These are phyloP conservation scores for Calocybe gangraenosa DNA, from an alignment of 768 basidiomycete genomes.

Conservation along the genomic window DNA sequence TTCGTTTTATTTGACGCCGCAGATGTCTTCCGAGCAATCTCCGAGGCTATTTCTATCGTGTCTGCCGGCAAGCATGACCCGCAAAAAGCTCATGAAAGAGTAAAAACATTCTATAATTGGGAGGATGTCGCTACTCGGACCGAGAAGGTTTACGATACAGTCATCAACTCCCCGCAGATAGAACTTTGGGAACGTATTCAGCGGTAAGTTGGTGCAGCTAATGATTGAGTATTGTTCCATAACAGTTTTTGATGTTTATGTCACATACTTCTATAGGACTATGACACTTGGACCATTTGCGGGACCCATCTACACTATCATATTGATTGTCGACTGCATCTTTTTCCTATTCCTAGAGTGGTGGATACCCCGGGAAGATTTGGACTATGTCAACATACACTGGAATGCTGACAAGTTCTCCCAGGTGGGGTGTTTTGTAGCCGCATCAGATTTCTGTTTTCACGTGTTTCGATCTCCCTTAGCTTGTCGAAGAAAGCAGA, in stretches of 20 bases:
- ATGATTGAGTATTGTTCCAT: not conserved
- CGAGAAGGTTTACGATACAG: slow-evolving; percentile 75
- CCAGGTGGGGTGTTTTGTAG: slow-evolving; percentile 22
- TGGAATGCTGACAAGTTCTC: slow-evolving; percentile 50
- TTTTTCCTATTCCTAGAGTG: slow-evolving; percentile 85
- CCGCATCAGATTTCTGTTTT: not conserved
- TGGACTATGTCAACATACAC: slow-evolving; percentile 68
- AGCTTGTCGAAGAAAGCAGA: slow-evolving; percentile 6
- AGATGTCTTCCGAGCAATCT: slow-evolving; percentile 86
- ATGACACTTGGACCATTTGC: slow-evolving; percentile 75
- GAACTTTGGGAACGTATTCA: slow-evolving; percentile 77
- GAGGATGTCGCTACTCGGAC: slow-evolving; percentile 71
- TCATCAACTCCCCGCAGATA: slow-evolving; percentile 54
- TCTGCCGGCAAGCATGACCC: slow-evolving; percentile 70
- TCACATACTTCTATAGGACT: slow-evolving; percentile 41
- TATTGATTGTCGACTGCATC: slow-evolving; percentile 83
- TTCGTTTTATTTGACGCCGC: not conserved
- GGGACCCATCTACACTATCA: slow-evolving; percentile 85
- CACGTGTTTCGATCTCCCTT: not conserved
- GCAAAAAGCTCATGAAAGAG: slow-evolving; percentile 64
- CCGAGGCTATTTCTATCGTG: slow-evolving; percentile 74
- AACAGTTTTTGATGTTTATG: not conserved
- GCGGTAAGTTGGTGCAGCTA: slow-evolving; percentile 43
- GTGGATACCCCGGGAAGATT: slow-evolving; percentile 71
- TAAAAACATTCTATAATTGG: slow-evolving; percentile 89